Evolutionary conservation across 495 filamentous ascomycete genomes (phyloP).

Genomic region (Podospora anserina): DNA sequence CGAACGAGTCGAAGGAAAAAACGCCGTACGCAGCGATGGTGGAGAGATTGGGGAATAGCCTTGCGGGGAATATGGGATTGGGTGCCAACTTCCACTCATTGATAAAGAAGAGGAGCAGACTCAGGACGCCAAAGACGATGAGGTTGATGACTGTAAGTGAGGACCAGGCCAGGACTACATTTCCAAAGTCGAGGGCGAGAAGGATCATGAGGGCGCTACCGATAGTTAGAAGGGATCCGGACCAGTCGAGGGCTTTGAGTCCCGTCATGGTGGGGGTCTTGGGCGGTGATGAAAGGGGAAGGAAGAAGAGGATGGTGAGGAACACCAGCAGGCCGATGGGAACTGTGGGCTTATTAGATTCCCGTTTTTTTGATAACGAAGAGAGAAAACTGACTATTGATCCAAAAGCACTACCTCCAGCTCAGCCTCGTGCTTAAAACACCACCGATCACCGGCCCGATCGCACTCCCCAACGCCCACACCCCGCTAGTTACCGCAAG

Average conservation of each 20-base stretch:
- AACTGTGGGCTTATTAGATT: slow-evolving; percentile 27
- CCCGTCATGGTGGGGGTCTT: slow-evolving; percentile 64
- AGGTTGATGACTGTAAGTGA: slow-evolving; percentile 70
- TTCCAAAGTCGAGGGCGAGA: slow-evolving; percentile 71
- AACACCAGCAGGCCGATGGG: slow-evolving; percentile 66
- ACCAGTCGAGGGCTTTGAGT: slow-evolving; percentile 69
- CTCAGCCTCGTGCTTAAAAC: slow-evolving; percentile 49
- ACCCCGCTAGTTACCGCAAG: slow-evolving; percentile 41
- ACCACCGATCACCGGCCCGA: slow-evolving; percentile 61
- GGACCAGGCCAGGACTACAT: slow-evolving; percentile 64
- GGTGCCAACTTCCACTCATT: slow-evolving; percentile 66
- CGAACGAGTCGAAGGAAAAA: slow-evolving; percentile 61
- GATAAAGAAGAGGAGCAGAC: slow-evolving; percentile 57
- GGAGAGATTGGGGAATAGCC: slow-evolving; percentile 58
- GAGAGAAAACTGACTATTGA: slow-evolving; percentile 46
- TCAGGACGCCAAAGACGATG: slow-evolving; percentile 64
- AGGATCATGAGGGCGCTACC: slow-evolving; percentile 74
- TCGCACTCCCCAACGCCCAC: slow-evolving; percentile 50
- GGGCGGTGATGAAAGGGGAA: slow-evolving; percentile 63
- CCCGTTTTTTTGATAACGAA: not conserved
- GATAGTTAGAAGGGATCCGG: slow-evolving; percentile 61
- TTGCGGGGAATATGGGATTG: slow-evolving; percentile 69
- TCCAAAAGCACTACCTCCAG: slow-evolving; percentile 69
- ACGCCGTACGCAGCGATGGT: slow-evolving; percentile 56
- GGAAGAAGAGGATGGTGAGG: slow-evolving; percentile 61